Conservation (phyloP, 176 grass and related monocot species). For the Avena sativa region DNA sequence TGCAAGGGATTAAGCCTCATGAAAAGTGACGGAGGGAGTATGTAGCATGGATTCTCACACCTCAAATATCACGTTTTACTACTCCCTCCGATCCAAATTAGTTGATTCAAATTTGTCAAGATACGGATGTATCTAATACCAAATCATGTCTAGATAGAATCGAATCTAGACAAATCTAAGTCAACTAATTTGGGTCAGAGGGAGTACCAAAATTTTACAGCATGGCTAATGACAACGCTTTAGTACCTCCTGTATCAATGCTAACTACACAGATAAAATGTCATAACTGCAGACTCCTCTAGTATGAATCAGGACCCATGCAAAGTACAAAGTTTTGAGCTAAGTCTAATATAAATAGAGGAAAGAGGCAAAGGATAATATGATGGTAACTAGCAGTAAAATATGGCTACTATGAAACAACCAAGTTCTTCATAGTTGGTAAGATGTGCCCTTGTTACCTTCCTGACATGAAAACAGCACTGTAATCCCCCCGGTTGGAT, state of each 20-base stretch:
- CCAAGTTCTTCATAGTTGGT: slow-evolving; percentile 12
- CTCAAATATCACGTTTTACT: background rate
- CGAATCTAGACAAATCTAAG: too few relatives aligned
- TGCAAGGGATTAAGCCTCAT: background rate
- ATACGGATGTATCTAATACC: too few relatives aligned
- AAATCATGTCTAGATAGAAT: too few relatives aligned
- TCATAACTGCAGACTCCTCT: slow-evolving; percentile 4
- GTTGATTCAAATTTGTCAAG: too few relatives aligned
- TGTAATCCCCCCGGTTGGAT: slow-evolving; percentile 68
- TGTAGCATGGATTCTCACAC: background rate
- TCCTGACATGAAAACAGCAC: slow-evolving; percentile 99
- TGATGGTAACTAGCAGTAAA: background rate
- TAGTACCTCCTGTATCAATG: background rate
- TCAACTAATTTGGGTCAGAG: too few relatives aligned
- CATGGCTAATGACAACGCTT: background rate
- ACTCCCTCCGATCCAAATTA: too few relatives aligned
- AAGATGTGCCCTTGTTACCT: slow-evolving; percentile 53
- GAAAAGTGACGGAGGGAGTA: too few relatives aligned
- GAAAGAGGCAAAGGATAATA: background rate
- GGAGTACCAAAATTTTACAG: background rate
- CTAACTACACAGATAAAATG: slow-evolving; percentile 2
- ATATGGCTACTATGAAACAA: slow-evolving; percentile 4
- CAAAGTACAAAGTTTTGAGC: background rate
- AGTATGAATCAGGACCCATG: background rate
- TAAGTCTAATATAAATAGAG: background rate